These are phyloP conservation scores for Globisporangium recalcitrans DNA, from an alignment of 352 stramenopile species.

Conservation along the genomic window DNA sequence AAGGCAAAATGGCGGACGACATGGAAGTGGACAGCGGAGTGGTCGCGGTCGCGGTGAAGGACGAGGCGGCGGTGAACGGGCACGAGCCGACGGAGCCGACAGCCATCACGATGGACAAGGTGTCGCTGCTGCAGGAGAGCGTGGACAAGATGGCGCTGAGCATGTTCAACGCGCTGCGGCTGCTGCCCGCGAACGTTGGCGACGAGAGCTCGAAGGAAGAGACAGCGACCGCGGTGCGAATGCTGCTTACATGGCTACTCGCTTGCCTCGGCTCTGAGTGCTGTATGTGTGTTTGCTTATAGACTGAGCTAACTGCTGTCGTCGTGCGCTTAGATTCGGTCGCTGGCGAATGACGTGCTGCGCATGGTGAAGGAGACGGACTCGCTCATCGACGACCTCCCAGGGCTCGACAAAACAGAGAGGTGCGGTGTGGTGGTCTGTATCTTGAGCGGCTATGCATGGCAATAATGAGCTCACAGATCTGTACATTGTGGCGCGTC, in stretches of 20 bases:
- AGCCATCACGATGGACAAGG: slow-evolving; percentile 54
- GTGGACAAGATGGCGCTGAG: slow-evolving; percentile 83
- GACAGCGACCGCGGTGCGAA: slow-evolving; percentile 44
- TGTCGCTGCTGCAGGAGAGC: slow-evolving; percentile 79
- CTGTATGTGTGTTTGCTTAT: not conserved
- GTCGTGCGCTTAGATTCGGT: slow-evolving; percentile 45
- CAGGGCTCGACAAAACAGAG: slow-evolving; percentile 77
- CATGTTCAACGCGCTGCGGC: slow-evolving; percentile 85
- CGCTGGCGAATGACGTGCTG: slow-evolving; percentile 70
- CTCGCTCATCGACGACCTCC: slow-evolving; percentile 71
- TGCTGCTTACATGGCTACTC: not conserved
- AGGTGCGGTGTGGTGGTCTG: slow-evolving; percentile 24
- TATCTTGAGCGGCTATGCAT: not conserved
- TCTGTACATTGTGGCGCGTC: not conserved
- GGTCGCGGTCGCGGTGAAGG: slow-evolving; percentile 3
- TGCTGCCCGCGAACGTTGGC: slow-evolving; percentile 51
- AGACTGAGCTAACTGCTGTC: not conserved
- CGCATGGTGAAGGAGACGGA: slow-evolving; percentile 79
- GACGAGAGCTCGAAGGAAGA: slow-evolving; percentile 48
- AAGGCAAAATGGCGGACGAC: slow-evolving; percentile 10
- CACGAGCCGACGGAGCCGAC: slow-evolving; percentile 17
- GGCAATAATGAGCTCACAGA: not conserved
- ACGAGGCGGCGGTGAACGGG: slow-evolving; percentile 2
- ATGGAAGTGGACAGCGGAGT: slow-evolving; percentile 13
- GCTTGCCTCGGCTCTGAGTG: not conserved